Evolutionary conservation across 2,329 filamentous ascomycete species (phyloP).

Genomic region (Rutstroemia sp.): DNA sequence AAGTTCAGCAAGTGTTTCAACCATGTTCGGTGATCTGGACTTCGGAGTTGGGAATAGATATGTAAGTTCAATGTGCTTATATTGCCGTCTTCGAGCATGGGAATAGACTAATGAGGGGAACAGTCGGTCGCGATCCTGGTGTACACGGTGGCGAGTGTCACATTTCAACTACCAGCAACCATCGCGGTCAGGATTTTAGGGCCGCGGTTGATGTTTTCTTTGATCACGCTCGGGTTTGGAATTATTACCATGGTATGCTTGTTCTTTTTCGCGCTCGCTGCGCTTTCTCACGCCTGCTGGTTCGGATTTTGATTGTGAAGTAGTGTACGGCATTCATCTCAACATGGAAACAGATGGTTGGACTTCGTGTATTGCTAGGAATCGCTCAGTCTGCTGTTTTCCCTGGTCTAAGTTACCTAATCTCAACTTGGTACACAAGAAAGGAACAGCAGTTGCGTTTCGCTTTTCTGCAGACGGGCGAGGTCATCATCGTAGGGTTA

Average conservation of each 20-base stretch:
- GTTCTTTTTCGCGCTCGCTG: too few relatives aligned
- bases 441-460: slow-evolving; percentile 40
- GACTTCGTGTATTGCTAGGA: slow-evolving; percentile 56
- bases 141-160: slow-evolving; percentile 61
- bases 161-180: slow-evolving; percentile 62
- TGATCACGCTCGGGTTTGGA: slow-evolving; percentile 54
- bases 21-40: slow-evolving; percentile 42
- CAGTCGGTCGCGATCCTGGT: slow-evolving; percentile 62
- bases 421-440: slow-evolving; percentile 31
- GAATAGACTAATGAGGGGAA: background rate
- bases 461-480: slow-evolving; percentile 59
- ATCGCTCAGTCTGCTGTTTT: slow-evolving; percentile 52
- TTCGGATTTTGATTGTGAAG: too few relatives aligned
- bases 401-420: slow-evolving; percentile 44
- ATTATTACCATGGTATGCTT: slow-evolving; percentile 48
- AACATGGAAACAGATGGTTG: slow-evolving; percentile 64
- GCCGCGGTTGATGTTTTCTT: slow-evolving; percentile 54
- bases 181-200: slow-evolving; percentile 58
- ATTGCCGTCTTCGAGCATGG: background rate
- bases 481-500: slow-evolving; percentile 49
- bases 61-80: slow-evolving; percentile 17
- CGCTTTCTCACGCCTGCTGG: too few relatives aligned
- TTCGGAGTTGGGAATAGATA: slow-evolving; percentile 57
- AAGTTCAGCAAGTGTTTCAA: slow-evolving; percentile 61
- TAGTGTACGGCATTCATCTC: slow-evolving; percentile 58